Evolutionary conservation across 2,329 filamentous ascomycete genomes (phyloP), one percentile per base, ranked within the genome.

Genomic region (Eutypa lata): DNA sequence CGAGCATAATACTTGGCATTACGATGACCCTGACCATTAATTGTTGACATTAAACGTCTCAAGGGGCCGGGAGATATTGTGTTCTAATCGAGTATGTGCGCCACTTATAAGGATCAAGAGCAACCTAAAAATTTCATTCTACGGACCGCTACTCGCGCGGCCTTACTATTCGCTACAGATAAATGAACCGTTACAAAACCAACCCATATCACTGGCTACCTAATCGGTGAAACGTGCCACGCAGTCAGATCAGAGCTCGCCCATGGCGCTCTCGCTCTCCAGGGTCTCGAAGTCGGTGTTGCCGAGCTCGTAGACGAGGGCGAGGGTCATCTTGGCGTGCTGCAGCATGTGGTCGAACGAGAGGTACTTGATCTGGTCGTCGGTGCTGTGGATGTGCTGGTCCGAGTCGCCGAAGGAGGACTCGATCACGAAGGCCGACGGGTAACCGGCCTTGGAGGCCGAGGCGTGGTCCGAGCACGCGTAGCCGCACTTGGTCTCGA

Each of bases 311-410:
- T 92, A 93, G 4, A 87, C 90, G 61, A 96, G 80, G 5, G 87
- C 89, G 31, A 96, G 76, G 1, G 90, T 94, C 79, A 96, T 81
- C 68, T 85, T 87, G 21, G 90, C 90, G 71, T 96, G 91, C 74
- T 96, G 87, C 33, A 94, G 78, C 91, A 96, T 96, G 70, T 96
- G 91, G 68, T 92, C 85, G 68, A 95, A 96, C 61, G 85, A 88
- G 37, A 91, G 73, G 58, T 84, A 86, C 65, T 90, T 83, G 58
- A 91, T 84, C 63, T 78, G 78, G 67, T 91, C 88, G 37, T 88
- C 83, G 0, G 84, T 84, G 19, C 81, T 82, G 65, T 90, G 87
- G 52, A 91, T 90, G 61, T 88, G 81, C 60, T 82, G 78, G 64
- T 90, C 82, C 7, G 77, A 82, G 59, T 83, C 71, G 67, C 84